A percentile compares a stretch with the other conserved stretches of the same genome.
Conservation (phyloP, 495 filamentous ascomycete species). For the Glarea lozoyensis region DNA sequence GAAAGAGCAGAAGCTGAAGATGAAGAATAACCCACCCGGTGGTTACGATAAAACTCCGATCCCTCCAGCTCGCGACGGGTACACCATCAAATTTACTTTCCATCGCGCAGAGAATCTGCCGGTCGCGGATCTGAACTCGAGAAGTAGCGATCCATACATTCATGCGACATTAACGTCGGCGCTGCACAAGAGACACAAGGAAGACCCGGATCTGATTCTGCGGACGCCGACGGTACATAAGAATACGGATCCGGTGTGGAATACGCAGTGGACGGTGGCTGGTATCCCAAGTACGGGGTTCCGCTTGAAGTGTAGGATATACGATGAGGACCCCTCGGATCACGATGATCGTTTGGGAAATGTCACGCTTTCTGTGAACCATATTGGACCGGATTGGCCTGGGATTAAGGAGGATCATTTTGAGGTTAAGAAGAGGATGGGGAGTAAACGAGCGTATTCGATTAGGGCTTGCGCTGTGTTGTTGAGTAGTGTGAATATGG, state of each 20-base stretch:
- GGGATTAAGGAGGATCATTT: slow-evolving; percentile 56
- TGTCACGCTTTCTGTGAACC: slow-evolving; percentile 53
- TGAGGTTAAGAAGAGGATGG: slow-evolving; percentile 71
- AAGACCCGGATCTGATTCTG: slow-evolving; percentile 61
- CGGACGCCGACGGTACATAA: slow-evolving; percentile 68
- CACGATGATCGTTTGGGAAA: slow-evolving; percentile 85
- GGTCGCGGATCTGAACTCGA: slow-evolving; percentile 63
- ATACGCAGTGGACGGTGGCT: slow-evolving; percentile 77
- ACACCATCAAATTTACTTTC: slow-evolving; percentile 79
- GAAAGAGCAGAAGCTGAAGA: slow-evolving; percentile 50
- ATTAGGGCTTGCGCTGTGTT: slow-evolving; percentile 54
- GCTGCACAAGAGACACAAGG: slow-evolving; percentile 65
- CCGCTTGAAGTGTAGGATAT: slow-evolving; percentile 67
- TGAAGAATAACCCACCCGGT: slow-evolving; percentile 58
- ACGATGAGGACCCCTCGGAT: slow-evolving; percentile 82
- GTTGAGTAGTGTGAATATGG: slow-evolving; percentile 44
- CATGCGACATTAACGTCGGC: slow-evolving; percentile 53
- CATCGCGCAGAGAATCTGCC: slow-evolving; percentile 73
- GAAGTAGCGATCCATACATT: slow-evolving; percentile 81
- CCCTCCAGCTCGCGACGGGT: slow-evolving; percentile 62
- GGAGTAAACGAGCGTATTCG: slow-evolving; percentile 76
- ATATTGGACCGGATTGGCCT: slow-evolving; percentile 54
- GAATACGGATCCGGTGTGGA: slow-evolving; percentile 68
- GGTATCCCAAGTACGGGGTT: slow-evolving; percentile 76
- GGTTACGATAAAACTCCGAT: slow-evolving; percentile 74